phyloP scores from a whole-genome alignment of 176 grass and related monocot species.

The Oryza nivara region DNA sequence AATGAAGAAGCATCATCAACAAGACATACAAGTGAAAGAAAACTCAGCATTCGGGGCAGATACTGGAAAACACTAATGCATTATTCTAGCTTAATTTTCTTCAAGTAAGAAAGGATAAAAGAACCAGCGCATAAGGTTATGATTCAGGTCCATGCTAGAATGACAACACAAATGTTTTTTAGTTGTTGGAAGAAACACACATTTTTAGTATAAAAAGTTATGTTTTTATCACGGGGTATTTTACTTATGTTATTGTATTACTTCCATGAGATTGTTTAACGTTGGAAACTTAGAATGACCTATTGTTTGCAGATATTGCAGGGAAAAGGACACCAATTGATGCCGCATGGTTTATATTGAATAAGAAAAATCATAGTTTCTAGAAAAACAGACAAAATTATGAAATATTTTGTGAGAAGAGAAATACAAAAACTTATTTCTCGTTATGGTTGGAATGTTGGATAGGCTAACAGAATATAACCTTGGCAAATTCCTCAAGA shows the following conservation, averaged over 20 bases:
- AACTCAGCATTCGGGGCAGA: neutral
- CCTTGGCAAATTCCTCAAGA: slow-evolving; percentile 77
- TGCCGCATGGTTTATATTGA: slow-evolving; percentile 5
- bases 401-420: neutral
- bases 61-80: neutral
- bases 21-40: slow-evolving; percentile 9
- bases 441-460: neutral
- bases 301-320: slow-evolving; percentile 23
- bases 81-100: neutral
- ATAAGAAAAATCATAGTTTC: neutral
- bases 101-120: slow-evolving; percentile 22
- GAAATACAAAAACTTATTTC: slow-evolving; percentile 19
- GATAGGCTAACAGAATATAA: slow-evolving; percentile 34
- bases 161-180: slow-evolving; percentile 4
- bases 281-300: neutral
- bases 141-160: slow-evolving; percentile 22
- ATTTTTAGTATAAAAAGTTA: slow-evolving; percentile 7
- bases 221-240: slow-evolving; percentile 4
- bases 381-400: neutral
- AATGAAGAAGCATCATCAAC: slow-evolving; percentile 24
- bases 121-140: neutral
- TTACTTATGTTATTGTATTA: slow-evolving; percentile 15
- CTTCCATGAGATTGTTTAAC: neutral
- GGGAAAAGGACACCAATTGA: neutral
- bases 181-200: neutral